Percentiles rank a stretch among this genome's conserved stretches.
These are phyloP conservation scores for Geosiphon pyriformis DNA, from an alignment of 192 early-diverging fungal genomes.

Conservation along the genomic window DNA sequence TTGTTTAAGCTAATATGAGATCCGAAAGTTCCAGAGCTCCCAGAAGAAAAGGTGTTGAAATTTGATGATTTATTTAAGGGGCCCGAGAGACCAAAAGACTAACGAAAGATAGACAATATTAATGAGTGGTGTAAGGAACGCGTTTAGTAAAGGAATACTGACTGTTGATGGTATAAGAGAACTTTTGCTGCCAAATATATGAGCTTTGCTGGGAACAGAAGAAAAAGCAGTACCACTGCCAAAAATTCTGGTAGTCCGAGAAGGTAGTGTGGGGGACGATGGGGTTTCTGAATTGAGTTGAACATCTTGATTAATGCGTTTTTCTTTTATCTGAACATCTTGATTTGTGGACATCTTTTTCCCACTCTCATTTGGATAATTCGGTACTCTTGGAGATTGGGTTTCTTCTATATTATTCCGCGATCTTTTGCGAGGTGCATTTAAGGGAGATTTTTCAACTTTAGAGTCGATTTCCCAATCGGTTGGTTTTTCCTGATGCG, in stretches of 20 bases:
- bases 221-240: neutral
- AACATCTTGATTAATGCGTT: no score
- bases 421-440: no score
- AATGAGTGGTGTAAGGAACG: neutral
- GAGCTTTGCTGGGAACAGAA: neutral
- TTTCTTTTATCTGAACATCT: no score
- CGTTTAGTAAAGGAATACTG: neutral
- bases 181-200: neutral
- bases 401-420: no score
- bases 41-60: neutral
- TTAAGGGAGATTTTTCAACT: no score
- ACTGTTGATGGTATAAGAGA: neutral
- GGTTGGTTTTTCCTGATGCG: no score
- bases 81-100: neutral
- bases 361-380: no score
- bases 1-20: neutral
- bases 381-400: no score
- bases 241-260: neutral
- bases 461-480: no score
- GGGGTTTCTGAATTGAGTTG: no score
- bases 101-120: neutral
- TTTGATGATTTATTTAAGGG: neutral
- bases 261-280: no score
- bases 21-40: neutral
- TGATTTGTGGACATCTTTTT: no score